phyloP scores from a whole-genome alignment of 495 filamentous ascomycete genomes.

The Sabuloglossum arenarium region DNA sequence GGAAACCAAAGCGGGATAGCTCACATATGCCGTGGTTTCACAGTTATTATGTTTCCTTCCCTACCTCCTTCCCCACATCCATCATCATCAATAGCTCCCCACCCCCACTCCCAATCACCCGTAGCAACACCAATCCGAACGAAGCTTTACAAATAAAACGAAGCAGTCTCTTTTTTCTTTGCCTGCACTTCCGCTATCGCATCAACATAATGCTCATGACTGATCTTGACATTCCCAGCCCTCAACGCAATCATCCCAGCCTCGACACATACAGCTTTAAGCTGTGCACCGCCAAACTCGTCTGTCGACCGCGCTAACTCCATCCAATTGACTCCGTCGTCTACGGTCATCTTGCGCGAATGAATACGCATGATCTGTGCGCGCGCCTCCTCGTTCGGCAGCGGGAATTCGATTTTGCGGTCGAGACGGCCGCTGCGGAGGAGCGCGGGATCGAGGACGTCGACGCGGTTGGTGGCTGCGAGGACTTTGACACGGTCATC shows the following conservation, averaged over 20 bases:
- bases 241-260: slow-evolving; percentile 97
- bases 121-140: no score
- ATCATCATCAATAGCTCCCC: no score
- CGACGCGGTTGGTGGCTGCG: slow-evolving; percentile 92
- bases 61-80: no score
- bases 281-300: slow-evolving; percentile 91
- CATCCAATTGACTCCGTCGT: slow-evolving; percentile 84
- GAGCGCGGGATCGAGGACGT: slow-evolving; percentile 89
- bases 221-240: slow-evolving; percentile 80
- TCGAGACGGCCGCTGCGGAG: slow-evolving; percentile 88
- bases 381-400: slow-evolving; percentile 96
- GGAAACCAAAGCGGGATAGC: no score
- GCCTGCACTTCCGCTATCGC: slow-evolving; percentile 92
- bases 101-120: no score
- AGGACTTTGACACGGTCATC: slow-evolving; percentile 98
- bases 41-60: no score
- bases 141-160: slow-evolving; percentile 35
- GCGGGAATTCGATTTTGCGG: slow-evolving; percentile 97
- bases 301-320: slow-evolving; percentile 95
- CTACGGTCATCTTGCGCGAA: slow-evolving; percentile 94
- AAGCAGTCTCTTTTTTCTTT: slow-evolving; percentile 84
- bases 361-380: slow-evolving; percentile 96
- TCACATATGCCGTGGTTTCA: no score
- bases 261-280: slow-evolving; percentile 98
- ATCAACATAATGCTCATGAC: slow-evolving; percentile 98